Base-by-base conservation (phyloP, 306 rosid genomes). In the Luffa aegyptiaca region DNA sequence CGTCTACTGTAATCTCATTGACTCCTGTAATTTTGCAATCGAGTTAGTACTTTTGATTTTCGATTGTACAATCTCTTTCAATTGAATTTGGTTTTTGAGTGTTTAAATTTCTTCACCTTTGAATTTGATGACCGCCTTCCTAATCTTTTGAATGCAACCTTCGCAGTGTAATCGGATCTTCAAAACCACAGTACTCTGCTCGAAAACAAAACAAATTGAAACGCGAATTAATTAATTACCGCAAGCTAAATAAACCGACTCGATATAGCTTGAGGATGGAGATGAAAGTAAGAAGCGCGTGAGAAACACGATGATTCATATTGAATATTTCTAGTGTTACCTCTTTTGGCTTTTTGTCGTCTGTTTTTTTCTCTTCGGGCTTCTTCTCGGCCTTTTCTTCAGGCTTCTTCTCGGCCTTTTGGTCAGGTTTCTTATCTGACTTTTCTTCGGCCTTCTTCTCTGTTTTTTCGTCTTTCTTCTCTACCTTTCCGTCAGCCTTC, bases 91-190 rank as follows among this genome's bases (percentile, higher is more conserved):
- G 13, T 33, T 52, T 73, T 51, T 6, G 4, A 73, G 33, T 1
- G 12, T 42, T 10, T 53, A 36, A 35, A 52, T 52, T 52, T 41
- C 10, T 83, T 85, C 78, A 93, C 99, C 99, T 80, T 86, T 89
- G 73, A 31, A 64, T 63, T 85, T 91, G 68, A 31, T 62, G 79
- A 93, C 81, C 75, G 84, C 83, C 82, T 75, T 88, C 14, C 80
- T 83, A 64, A 95, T 90, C 86, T 95, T 95, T 7, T 84, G 82
- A 20, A 90, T 86, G 85, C 99, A 95, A 10, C 94, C 97, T 0
- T 95, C 99, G 46, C 99, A 95, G 75, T 95, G 99, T 81, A 95
- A 83, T 77, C 83, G 88, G 68, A 90, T 90, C 91, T 90, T 95
- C 84, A 91, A 63, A 69, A 86, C 89, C 79, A 83, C 93, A 53